Conservation (phyloP, 2,329 filamentous ascomycete species). For the Zasmidium citrigriseum region DNA sequence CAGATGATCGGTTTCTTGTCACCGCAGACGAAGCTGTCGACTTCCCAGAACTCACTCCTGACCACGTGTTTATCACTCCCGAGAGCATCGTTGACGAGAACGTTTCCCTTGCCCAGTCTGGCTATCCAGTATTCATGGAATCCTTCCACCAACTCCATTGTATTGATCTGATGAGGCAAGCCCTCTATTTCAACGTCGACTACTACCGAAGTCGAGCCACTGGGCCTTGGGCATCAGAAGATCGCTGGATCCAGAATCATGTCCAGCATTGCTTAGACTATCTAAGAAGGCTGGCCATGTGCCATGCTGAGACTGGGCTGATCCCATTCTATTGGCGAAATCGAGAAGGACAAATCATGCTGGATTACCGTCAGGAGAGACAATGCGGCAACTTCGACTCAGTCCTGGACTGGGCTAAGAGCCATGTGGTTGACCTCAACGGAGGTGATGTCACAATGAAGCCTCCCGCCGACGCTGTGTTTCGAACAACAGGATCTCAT, state of each 20-base stretch:
- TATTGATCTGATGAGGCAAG: not conserved
- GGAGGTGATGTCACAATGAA: not conserved
- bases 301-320: not conserved
- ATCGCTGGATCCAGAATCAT: not conserved
- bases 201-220: not conserved
- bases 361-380: too few relatives aligned
- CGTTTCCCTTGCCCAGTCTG: not conserved
- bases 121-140: not conserved
- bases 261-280: not conserved
- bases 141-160: not conserved
- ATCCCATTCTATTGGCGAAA: not conserved
- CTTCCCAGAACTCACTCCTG: not conserved
- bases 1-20: not conserved
- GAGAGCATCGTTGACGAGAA: not conserved
- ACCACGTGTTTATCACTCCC: not conserved
- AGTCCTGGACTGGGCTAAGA: not conserved
- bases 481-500: not conserved
- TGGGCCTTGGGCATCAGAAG: not conserved
- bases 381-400: not conserved
- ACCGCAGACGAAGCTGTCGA: not conserved
- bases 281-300: not conserved
- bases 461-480: not conserved
- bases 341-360: not conserved
- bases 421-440: not conserved
- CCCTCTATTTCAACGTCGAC: not conserved